Base-by-base conservation (phyloP, 108 stramenopile species). In the Nannochloropsis salina region DNA sequence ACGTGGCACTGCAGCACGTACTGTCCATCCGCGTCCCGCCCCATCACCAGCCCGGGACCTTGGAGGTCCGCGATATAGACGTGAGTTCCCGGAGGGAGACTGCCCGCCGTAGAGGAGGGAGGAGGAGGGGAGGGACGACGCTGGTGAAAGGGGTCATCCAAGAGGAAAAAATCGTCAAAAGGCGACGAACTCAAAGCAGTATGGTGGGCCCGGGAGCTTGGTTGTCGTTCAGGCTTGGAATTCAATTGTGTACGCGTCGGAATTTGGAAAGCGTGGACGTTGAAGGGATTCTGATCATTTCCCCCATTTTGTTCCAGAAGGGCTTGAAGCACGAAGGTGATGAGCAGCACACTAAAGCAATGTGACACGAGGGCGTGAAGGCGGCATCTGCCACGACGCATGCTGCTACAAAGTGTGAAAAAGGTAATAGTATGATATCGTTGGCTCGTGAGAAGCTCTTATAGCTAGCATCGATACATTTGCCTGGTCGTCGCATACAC, bases 1-100 rank as follows among this genome's bases (percentile, higher is more conserved):
- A 74, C 61, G 61, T 74, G 61, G 61, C 61, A 74, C n/a, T 74
- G 61, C 61, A 74, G n/a, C 61, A 74, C 61, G n/a, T 74, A 74
- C 8, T 74, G 61, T n/a, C 61, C 61, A 74, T 74, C 61, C n/a
- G 61, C 61, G 15, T 74, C 61, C 61, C 61, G 15, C 8, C 61
- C 61, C 61, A 74, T 74, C 61, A 74, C 61, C 61, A 74, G n/a
- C 4, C 61, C 61, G 8, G 61, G 61, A 2, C 61, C 61, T 74
- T 74, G 61, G 20, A 74, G n/a, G 61, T 74, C 61, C n/a, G 61
- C 61, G n/a, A 74, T 74, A 74, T 74, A 3, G 3, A 74, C 61
- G 20, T 74, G 61, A 15, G 61, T 74, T 4, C 61, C 61, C 15
- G 61, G 61, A 74, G 20, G 61, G 20, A 74, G n/a, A 4, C 61